phyloP scores from a whole-genome alignment of 257 asterid genomes.

The Solanum sejunctum region DNA sequence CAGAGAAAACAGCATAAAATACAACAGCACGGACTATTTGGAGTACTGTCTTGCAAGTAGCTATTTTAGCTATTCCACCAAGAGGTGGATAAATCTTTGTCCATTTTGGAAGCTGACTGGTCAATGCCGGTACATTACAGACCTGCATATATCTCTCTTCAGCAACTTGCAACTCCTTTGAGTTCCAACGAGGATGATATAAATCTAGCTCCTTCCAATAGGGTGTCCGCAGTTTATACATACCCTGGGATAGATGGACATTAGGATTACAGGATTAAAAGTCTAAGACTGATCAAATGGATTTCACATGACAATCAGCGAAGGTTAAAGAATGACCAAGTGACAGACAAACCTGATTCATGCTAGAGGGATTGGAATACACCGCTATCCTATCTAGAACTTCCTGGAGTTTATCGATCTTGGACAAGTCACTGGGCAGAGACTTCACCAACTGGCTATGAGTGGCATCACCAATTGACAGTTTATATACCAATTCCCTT shows the following conservation, averaged over 20 bases:
- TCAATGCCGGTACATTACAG: constrained; percentile 68
- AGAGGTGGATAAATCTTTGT: constrained; percentile 72
- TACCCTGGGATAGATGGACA: constrained; percentile 49
- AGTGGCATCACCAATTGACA: constrained; percentile 80
- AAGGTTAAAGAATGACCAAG: not conserved
- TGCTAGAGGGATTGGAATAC: constrained; percentile 90
- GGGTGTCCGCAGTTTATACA: constrained; percentile 55
- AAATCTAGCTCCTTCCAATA: constrained; percentile 92
- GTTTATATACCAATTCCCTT: constrained; percentile 74
- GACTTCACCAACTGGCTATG: constrained; percentile 91
- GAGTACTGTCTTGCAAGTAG: constrained; percentile 67
- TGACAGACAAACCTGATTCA: constrained; percentile 67
- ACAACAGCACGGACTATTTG: constrained; percentile 77
- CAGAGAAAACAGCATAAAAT: constrained; percentile 65
- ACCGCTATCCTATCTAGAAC: constrained; percentile 69
- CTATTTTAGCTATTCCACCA: constrained; percentile 66
- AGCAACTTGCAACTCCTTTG: constrained; percentile 82
- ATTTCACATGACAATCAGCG: not conserved
- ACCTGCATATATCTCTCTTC: constrained; percentile 86
- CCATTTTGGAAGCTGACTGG: constrained; percentile 89
- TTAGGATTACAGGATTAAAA: not conserved
- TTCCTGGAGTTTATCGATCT: constrained; percentile 65
- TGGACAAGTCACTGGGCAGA: constrained; percentile 80
- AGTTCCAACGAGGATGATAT: constrained; percentile 94
- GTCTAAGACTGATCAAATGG: not conserved